Evolutionary conservation across 257 asterid genomes (phyloP).

Genomic region (Ilex asprella): DNA sequence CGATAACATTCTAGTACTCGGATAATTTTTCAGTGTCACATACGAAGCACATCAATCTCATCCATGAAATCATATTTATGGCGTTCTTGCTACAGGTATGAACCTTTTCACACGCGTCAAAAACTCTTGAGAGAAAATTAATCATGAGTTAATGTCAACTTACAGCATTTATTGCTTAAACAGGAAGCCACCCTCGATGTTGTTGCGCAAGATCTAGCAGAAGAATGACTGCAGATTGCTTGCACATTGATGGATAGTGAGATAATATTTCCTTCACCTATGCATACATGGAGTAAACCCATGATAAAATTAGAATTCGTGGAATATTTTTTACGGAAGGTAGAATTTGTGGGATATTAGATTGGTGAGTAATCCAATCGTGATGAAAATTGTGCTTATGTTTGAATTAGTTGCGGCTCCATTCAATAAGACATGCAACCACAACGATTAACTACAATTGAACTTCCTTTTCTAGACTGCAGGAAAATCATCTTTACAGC

Average conservation of each 20-base stretch:
- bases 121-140: slow-evolving; percentile 7
- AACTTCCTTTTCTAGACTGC: background rate
- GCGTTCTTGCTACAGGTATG: background rate
- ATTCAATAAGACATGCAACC: background rate
- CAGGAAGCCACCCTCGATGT: slow-evolving; percentile 98
- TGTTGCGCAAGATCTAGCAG: slow-evolving; percentile 98
- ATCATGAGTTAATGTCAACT: slow-evolving; percentile 16
- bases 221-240: slow-evolving; percentile 94
- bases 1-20: background rate
- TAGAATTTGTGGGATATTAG: too few relatives aligned
- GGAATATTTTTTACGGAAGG: too few relatives aligned
- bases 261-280: slow-evolving; percentile 84
- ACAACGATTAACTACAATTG: too few relatives aligned
- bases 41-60: background rate
- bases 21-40: slow-evolving; percentile 3
- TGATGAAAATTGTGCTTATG: background rate
- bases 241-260: slow-evolving; percentile 89
- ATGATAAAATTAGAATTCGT: background rate
- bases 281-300: slow-evolving; percentile 20
- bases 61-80: slow-evolving; percentile 2
- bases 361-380: slow-evolving; percentile 1
- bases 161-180: slow-evolving; percentile 97
- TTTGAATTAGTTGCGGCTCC: background rate
- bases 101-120: slow-evolving; percentile 7
- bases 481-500: background rate